These are phyloP conservation scores for Cadophora malorum DNA, from an alignment of 2,329 filamentous ascomycete species.

Conservation along the genomic window DNA sequence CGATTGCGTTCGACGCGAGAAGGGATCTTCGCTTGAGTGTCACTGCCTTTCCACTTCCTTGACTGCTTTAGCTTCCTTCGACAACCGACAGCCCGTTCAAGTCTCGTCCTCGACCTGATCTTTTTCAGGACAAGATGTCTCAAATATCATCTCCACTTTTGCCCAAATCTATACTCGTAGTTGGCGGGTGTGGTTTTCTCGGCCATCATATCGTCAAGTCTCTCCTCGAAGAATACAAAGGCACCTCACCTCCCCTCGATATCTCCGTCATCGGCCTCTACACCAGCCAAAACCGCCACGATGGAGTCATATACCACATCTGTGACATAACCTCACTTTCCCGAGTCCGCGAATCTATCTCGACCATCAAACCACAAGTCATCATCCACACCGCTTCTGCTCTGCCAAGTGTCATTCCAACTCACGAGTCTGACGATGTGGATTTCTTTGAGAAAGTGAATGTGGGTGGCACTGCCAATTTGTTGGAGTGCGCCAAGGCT, in stretches of 20 bases:
- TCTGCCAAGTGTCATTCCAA: background rate
- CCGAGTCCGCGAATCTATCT: constrained; percentile 2
- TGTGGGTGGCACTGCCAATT: constrained; percentile 3
- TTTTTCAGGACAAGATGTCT: background rate
- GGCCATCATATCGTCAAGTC: constrained; percentile 23
- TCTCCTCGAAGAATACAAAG: background rate
- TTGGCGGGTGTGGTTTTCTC: constrained; percentile 27
- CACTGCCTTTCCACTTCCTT: background rate
- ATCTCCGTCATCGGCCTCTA: constrained; percentile 19
- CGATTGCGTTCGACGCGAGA: no score
- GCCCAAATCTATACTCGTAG: constrained; percentile 5
- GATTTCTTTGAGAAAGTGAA: constrained; percentile 12
- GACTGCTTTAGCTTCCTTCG: background rate
- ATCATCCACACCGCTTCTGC: constrained; percentile 26
- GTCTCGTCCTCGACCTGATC: no score
- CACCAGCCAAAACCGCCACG: background rate
- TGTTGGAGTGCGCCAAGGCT: constrained; percentile 12
- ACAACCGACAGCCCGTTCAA: background rate
- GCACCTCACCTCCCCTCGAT: background rate
- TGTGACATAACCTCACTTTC: constrained; percentile 13
- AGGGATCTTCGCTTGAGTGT: no score
- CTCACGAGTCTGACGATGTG: constrained; percentile 2
- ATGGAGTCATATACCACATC: constrained; percentile 8
- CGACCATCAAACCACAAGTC: constrained; percentile 18
- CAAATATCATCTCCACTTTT: background rate